Conservation (phyloP, 345 rosid species). For the Capsella bursapastoris region DNA sequence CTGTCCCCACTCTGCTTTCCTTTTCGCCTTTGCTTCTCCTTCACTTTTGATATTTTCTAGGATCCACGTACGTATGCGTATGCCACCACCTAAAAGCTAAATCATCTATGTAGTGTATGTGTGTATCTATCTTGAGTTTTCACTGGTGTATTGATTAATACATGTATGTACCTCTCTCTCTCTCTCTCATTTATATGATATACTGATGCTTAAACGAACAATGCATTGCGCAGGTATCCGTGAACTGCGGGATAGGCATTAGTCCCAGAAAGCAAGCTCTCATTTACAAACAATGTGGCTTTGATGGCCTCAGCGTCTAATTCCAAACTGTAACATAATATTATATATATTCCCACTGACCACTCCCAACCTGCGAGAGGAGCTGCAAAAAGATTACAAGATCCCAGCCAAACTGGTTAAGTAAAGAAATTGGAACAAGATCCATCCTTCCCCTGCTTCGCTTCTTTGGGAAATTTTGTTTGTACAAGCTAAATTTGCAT, state of each 20-base stretch:
- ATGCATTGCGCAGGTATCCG: conserved; percentile 69
- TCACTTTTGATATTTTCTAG: conserved; percentile 40
- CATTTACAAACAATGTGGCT: conserved; percentile 94
- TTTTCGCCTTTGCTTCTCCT: conserved; percentile 43
- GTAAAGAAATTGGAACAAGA: conserved; percentile 23
- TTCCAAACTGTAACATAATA: conserved; percentile 35
- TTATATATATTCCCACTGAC: conserved; percentile 29
- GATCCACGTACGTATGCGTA: conserved; percentile 32
- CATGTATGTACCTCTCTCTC: too few relatives aligned
- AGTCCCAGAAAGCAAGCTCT: conserved; percentile 95
- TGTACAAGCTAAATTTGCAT: conserved; percentile 27
- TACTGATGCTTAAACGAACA: too few relatives aligned
- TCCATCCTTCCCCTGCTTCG: conserved; percentile 3
- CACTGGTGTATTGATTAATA: too few relatives aligned
- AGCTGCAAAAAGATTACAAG: conserved; percentile 18
- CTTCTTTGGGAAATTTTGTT: conserved; percentile 22
- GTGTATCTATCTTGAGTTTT: too few relatives aligned
- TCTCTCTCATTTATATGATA: too few relatives aligned
- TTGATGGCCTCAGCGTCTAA: conserved; percentile 86
- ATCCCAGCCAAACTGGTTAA: conserved; percentile 36
- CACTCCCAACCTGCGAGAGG: conserved; percentile 29
- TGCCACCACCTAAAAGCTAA: conserved; percentile 9
- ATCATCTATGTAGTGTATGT: too few relatives aligned
- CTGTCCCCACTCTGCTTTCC: conserved; percentile 35
- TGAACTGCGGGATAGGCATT: conserved; percentile 84